Evolutionary conservation across 169 alveolate genomes (phyloP), one percentile per base, ranked within the genome.

Genomic region (Eimeria maxima): DNA sequence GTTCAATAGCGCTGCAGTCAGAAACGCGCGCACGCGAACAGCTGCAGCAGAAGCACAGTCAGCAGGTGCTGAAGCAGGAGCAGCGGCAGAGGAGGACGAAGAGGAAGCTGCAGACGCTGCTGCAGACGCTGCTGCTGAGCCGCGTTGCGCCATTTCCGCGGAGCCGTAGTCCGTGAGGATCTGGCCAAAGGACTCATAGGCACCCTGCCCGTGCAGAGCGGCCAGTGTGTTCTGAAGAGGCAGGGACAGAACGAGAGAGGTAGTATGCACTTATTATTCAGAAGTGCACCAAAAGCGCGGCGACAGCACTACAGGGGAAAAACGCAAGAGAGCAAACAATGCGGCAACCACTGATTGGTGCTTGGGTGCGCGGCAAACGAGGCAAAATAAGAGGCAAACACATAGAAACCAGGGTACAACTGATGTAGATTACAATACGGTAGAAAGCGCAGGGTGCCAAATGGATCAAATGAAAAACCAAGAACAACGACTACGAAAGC

Each of bases 1-100:
- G 96, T 98, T 98, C 92, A 98, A 96, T 95, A 96, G 97, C 4
- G 99, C 99, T 22, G 99, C 97, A 27, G 97, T 60, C 97, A 98
- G 96, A 65, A 96, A 81, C 8, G 98, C 93, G 69, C 98, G 96
- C 53, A 97, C 98, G 89, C 95, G 97, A n/a, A 47, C 90, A 3
- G 90, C 90, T 8, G 90, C 71, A 44, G 87, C 87, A 38, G 87
- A 60, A 38, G 16, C 47, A 29, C 47, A 22, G 20, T 33, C 60
- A 7, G 87, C 87, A 13, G 69, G 27, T 13, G 69, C 69, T 13
- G 69, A 4, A 13, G 87, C 60, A 44, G 87, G 60, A 44, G 87
- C 87, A 76, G 65, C 20, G 20, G 60, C 11, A 14, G 87, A 27
- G 65, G 47, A 27, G 4, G 60, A 53, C 60, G 60, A 22, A 10